Conservation (phyloP, 768 basidiomycete genomes). For the Dioszegia crocea region DNA sequence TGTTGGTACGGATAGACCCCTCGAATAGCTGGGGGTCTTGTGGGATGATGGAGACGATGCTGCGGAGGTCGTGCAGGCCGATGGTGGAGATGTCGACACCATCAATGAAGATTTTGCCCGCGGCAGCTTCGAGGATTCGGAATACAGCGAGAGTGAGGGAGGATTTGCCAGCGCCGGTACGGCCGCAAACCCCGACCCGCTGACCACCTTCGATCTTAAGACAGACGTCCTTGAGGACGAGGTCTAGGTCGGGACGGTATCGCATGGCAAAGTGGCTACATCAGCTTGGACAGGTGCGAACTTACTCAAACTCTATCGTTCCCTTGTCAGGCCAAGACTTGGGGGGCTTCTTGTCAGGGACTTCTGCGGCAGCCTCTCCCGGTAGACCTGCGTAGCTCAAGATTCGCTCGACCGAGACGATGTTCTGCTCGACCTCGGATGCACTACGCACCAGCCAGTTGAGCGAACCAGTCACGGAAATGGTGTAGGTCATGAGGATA, state of each 20-base stretch:
- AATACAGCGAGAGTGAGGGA: slow-evolving; percentile 49
- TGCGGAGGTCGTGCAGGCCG: slow-evolving; percentile 43
- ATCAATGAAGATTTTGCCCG: slow-evolving; percentile 74
- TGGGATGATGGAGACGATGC: slow-evolving; percentile 73
- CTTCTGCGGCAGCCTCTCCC: slow-evolving; percentile 44
- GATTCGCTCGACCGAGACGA: slow-evolving; percentile 49
- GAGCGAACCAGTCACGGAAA: slow-evolving; percentile 75
- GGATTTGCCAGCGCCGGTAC: slow-evolving; percentile 49
- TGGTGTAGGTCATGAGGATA: slow-evolving; percentile 74
- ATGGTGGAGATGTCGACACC: slow-evolving; percentile 67
- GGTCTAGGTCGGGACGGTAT: slow-evolving; percentile 49
- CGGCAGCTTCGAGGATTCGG: slow-evolving; percentile 60
- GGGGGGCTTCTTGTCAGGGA: slow-evolving; percentile 41
- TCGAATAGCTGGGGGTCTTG: slow-evolving; percentile 58
- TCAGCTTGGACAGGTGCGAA: background rate
- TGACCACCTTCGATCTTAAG: slow-evolving; percentile 48
- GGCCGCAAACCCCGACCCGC: slow-evolving; percentile 45
- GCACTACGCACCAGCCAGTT: slow-evolving; percentile 50
- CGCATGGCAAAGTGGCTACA: slow-evolving; percentile 44
- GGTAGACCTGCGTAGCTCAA: slow-evolving; percentile 42
- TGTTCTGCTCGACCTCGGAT: slow-evolving; percentile 50
- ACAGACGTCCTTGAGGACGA: slow-evolving; percentile 43
- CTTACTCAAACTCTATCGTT: slow-evolving; percentile 46
- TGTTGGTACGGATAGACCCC: slow-evolving; percentile 59
- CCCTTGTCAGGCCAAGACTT: slow-evolving; percentile 40